Conservation (phyloP, 805 yeast genomes). For the Blastobotrys peoriensis region DNA sequence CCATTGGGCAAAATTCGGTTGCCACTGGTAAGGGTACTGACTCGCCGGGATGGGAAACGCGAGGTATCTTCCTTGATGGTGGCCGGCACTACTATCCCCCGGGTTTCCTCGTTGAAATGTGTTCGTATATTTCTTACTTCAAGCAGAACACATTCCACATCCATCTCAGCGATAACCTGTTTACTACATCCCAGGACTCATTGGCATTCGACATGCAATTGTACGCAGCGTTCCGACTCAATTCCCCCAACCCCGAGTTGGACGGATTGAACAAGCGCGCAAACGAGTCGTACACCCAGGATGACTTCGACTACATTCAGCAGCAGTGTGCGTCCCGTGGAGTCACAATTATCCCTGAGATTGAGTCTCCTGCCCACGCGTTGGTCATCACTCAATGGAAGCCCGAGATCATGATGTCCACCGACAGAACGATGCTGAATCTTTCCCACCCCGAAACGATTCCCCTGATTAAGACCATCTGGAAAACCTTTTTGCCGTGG, state of each 20-base stretch:
- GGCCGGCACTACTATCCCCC: conserved; percentile 8
- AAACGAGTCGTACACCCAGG: conserved; percentile 1
- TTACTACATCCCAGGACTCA: not conserved
- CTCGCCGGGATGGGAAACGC: conserved; percentile 7
- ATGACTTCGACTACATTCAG: not conserved
- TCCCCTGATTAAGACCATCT: conserved; percentile 2
- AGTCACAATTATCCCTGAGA: conserved; percentile 1
- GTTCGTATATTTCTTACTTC: conserved; percentile 7
- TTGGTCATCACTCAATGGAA: conserved; percentile 8
- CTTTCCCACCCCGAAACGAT: conserved; percentile 4
- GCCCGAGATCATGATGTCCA: conserved; percentile 5
- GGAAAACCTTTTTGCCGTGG: conserved; percentile 9
- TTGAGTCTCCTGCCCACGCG: conserved; percentile 8
- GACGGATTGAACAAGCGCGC: conserved; percentile 1
- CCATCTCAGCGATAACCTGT: conserved; percentile 1
- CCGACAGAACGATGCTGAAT: conserved; percentile 5
- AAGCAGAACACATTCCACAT: conserved; percentile 9
- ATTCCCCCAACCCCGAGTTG: conserved; percentile 1
- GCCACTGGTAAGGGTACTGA: conserved; percentile 4
- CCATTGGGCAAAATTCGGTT: not conserved
- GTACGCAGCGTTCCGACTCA: conserved; percentile 1
- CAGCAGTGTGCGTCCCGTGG: conserved; percentile 2
- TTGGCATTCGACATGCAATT: not conserved
- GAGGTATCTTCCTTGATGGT: conserved; percentile 8
- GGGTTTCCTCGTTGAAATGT: conserved; percentile 7